Evolutionary conservation across 1,284 basidiomycete genomes (phyloP).

Genomic region (Sanghuangporus weigelae): DNA sequence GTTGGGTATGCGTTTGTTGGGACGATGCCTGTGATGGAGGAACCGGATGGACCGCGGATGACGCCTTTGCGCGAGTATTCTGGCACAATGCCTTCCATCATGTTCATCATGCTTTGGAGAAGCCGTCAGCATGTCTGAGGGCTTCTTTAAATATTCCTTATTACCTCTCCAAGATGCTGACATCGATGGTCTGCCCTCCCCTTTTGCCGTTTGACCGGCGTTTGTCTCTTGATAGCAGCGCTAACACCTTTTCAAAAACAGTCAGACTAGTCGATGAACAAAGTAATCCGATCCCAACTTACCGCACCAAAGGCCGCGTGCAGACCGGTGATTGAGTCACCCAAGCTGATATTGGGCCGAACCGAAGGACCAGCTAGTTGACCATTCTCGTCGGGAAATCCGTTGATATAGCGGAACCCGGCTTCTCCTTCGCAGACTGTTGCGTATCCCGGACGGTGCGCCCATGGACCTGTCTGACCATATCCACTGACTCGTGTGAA

Average conservation of each 20-base stretch:
- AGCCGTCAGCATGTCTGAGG: background rate
- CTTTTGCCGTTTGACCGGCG: conserved; percentile 32
- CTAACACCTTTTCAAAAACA: conserved; percentile 48
- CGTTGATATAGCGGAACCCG: conserved; percentile 68
- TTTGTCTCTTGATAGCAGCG: conserved; percentile 53
- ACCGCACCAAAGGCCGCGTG: conserved; percentile 72
- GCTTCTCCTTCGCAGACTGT: conserved; percentile 72
- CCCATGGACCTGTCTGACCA: conserved; percentile 70
- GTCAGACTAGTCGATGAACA: background rate
- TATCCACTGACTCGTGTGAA: conserved; percentile 71
- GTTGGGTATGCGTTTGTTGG: conserved; percentile 66
- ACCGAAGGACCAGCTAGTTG: conserved; percentile 55
- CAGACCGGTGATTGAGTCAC: conserved; percentile 64
- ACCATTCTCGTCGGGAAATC: conserved; percentile 51
- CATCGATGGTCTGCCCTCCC: conserved; percentile 59
- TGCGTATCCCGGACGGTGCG: conserved; percentile 60
- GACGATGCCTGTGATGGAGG: conserved; percentile 67
- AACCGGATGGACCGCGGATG: conserved; percentile 66
- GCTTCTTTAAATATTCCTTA: background rate
- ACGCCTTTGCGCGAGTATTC: conserved; percentile 65
- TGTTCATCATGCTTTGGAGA: conserved; percentile 54
- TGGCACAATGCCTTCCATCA: conserved; percentile 74
- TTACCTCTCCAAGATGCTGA: conserved; percentile 70
- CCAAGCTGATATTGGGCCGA: conserved; percentile 64
- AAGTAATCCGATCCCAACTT: conserved; percentile 19